These are phyloP conservation scores for Penicillium sp. DNA, from an alignment of 2,329 filamentous ascomycete species.

Conservation along the genomic window DNA sequence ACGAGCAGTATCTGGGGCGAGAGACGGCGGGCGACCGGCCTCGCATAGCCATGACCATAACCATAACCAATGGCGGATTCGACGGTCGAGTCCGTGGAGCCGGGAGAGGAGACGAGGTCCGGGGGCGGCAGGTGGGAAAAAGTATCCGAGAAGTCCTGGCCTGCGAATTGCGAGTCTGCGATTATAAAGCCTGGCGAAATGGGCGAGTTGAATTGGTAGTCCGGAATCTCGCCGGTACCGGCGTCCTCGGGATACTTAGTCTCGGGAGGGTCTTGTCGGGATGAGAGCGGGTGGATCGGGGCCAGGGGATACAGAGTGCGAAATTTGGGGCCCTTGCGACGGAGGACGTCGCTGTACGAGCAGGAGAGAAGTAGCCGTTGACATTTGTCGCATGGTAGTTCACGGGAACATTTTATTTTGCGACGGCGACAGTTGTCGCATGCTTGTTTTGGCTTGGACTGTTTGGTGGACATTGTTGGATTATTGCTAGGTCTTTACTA, in stretches of 20 bases:
- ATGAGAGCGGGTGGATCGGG: conserved; percentile 28
- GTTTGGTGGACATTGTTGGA: conserved; percentile 21
- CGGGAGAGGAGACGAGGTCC: conserved; percentile 34
- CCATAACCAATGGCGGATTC: conserved; percentile 23
- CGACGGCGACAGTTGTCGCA: conserved; percentile 42
- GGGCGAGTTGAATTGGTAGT: conserved; percentile 25
- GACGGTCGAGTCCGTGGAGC: conserved; percentile 30
- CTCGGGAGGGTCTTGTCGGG: conserved; percentile 15
- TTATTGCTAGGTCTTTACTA: conserved; percentile 5
- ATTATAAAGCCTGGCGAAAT: conserved; percentile 25
- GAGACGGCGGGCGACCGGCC: conserved; percentile 23
- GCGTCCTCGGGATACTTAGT: conserved; percentile 20
- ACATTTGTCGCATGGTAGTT: conserved; percentile 42
- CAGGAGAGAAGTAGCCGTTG: conserved; percentile 36
- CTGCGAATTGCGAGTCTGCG: conserved; percentile 22
- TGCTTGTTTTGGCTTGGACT: conserved; percentile 33
- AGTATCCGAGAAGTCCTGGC: conserved; percentile 25
- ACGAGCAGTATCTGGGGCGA: conserved; percentile 35
- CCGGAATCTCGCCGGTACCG: conserved; percentile 2
- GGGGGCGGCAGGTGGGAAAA: conserved; percentile 28
- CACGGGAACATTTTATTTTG: conserved; percentile 44
- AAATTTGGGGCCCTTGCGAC: conserved; percentile 40
- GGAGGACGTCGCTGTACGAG: conserved; percentile 39
- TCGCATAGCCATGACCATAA: neutral
- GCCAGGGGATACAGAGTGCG: conserved; percentile 38